phyloP scores from a whole-genome alignment of 2,329 filamentous ascomycete species.

The Plenodomus biglobosus region DNA sequence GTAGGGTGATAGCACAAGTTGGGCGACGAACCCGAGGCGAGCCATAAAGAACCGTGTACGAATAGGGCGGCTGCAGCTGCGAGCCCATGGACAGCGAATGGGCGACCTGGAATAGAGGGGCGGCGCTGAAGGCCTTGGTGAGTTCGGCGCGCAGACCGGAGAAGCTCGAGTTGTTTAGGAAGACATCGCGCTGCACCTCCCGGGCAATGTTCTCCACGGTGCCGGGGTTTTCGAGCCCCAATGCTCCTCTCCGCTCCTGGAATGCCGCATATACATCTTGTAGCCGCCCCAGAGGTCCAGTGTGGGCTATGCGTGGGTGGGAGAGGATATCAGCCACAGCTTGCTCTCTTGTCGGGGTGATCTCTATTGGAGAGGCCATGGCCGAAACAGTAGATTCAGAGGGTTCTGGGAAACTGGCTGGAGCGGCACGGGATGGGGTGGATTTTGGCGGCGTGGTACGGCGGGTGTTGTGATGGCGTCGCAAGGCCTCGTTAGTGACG shows the following conservation, averaged over 20 bases:
- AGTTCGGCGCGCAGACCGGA: conserved; percentile 92
- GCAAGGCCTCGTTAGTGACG: conserved; percentile 23
- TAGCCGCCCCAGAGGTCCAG: conserved; percentile 73
- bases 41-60: conserved; percentile 90
- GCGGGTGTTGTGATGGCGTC: conserved; percentile 13
- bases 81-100: conserved; percentile 93
- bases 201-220: conserved; percentile 85
- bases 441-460: conserved; percentile 16
- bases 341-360: conserved; percentile 37
- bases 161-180: conserved; percentile 96
- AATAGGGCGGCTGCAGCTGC: conserved; percentile 89
- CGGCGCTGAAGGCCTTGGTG: conserved; percentile 93
- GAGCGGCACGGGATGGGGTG: conserved; percentile 18
- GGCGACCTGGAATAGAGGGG: conserved; percentile 93
- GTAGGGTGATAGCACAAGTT: conserved; percentile 3
- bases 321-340: conserved; percentile 63
- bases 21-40: conserved; percentile 74
- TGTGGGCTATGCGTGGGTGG: conserved; percentile 51
- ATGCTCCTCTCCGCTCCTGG: conserved; percentile 79
- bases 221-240: conserved; percentile 89
- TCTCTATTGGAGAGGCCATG: conserved; percentile 36
- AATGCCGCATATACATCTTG: conserved; percentile 80
- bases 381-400: conserved; percentile 10
- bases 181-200: conserved; percentile 94
- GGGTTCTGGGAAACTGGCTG: conserved; percentile 8